Evolutionary conservation across 148 eudicot genomes (phyloP), one percentile per base, ranked within the genome.

Genomic region (Drosera capensis): DNA sequence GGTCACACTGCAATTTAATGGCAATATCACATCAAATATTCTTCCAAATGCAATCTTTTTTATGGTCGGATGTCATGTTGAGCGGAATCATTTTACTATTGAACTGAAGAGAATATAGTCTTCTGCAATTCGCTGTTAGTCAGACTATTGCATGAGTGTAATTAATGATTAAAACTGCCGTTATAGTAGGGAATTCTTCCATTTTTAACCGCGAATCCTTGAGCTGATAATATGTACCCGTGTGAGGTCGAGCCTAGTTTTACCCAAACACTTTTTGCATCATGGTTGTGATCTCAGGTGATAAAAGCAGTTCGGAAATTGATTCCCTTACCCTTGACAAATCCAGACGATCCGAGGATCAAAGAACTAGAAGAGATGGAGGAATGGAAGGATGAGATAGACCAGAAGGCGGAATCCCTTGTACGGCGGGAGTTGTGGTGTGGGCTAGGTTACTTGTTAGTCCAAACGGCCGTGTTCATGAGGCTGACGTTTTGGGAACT

Each of bases 401-500:
- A 85, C 60, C 48, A 3, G 20, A 70, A 56, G 47, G 99, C 99
- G 2, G 79, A 92, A 40, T 49, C 68, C 3, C 49, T 78, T 26
- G 99, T 81, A 1, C 69, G 71, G 0, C 46, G 78, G 14, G 99
- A 92, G 55, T 75, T 92, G 18, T 85, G 94, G 88, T 54, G 68
- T 9, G 99, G 99, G 36, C 64, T 92, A 5, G 86, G 82, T 14
- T 81, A 56, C 72, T 51, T 92, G 31, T 63, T 66, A 22, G 59
- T 68, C 29, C 99, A 85, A 52, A 92, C 99, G 0, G 82, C 80
- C 0, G 88, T 63, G 1, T 92, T 92, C 70, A 81, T 85, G 82
- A 74, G 95, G 66, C 70, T 85, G 5, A 92, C 99, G 14, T 92
- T 85, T 44, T 92, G 99, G 95, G 99, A 92, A 55, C 76, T 92